Evolutionary conservation across 352 stramenopile genomes (phyloP).

Genomic region (Pythium aristosporum): DNA sequence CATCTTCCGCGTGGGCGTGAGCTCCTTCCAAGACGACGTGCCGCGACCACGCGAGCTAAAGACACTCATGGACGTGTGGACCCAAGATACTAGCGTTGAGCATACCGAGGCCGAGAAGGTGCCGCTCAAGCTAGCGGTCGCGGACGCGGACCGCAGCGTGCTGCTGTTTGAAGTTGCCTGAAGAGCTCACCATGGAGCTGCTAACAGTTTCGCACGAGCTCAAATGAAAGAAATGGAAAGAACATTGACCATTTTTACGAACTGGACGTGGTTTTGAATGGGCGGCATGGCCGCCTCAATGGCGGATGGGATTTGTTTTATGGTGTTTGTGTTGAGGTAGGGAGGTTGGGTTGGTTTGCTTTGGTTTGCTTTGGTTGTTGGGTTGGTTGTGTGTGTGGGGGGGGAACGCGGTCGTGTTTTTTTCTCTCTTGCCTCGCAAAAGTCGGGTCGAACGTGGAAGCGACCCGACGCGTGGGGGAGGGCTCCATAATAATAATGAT

Average conservation of each 20-base stretch:
- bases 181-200: not conserved
- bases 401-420: too few relatives aligned
- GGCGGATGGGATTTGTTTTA: not conserved
- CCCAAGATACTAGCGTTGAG: not conserved
- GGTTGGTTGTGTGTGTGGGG: too few relatives aligned
- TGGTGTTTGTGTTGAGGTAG: not conserved
- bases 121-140: conserved; percentile 66
- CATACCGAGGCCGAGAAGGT: conserved; percentile 3
- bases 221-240: too few relatives aligned
- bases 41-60: conserved; percentile 31
- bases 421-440: too few relatives aligned
- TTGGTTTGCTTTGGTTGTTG: too few relatives aligned
- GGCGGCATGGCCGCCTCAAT: conserved; percentile 19
- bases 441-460: too few relatives aligned
- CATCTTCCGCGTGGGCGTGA: conserved; percentile 59
- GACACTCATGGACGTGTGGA: conserved; percentile 4
- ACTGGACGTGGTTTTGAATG: not conserved
- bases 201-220: not conserved
- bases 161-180: conserved; percentile 54
- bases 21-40: conserved; percentile 39
- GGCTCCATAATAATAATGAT: conserved; percentile 36
- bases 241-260: too few relatives aligned
- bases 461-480: too few relatives aligned
- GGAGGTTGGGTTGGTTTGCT: not conserved
- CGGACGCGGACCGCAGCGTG: conserved; percentile 53